Evolutionary conservation across 371 early-diverging fungal genomes (phyloP), one percentile per base, ranked within the genome.

Genomic region (Apophysomyces variabilis): DNA sequence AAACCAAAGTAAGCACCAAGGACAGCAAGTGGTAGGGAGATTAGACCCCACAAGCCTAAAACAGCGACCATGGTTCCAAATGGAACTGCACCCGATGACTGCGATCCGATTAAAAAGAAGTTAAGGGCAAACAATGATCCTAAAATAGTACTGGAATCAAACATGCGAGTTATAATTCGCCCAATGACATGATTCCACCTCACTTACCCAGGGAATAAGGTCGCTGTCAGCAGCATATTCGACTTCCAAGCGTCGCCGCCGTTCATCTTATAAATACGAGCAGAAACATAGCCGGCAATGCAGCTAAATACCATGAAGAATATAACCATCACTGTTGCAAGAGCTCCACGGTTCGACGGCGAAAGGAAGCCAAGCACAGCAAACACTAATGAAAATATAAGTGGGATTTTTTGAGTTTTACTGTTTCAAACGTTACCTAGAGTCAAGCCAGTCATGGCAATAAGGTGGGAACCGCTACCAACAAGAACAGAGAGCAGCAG

Each of bases 311-410:
- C 66, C 78, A 96, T 90, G 73, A 92, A 96, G 66, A 95, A 90
- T 50, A 94, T 82, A 45, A 97, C 85, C 83, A 91, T 90, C 47
- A 94, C 90, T 2, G 96, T 96, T 0, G 89, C 86, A 26, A 97
- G 83, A 11, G 96, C 92, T 35, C 97, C 97, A 54, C 97, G 94
- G 76, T 88, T 91, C 1, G 96, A 94, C 1, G 97, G 97, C 13
- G 95, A 95, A 47, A 97, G 82, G 85, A 97, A 96, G 13, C 98
- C 98, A 36, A 97, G 85, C 6, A 93, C 87, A 11, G 97, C 97
- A 86, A 97, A 94, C 0, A 88, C 88, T 26, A 26, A 26, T 88
- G 35, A 9, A 62, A 8, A 13, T 12, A 16, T 7, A 26, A 39
- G n/a, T 37, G 13, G 21, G 16, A 26, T 1, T 3, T 3, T 3